Base-by-base conservation (phyloP, 306 rosid species). In the Heteromeles arbutifolia region DNA sequence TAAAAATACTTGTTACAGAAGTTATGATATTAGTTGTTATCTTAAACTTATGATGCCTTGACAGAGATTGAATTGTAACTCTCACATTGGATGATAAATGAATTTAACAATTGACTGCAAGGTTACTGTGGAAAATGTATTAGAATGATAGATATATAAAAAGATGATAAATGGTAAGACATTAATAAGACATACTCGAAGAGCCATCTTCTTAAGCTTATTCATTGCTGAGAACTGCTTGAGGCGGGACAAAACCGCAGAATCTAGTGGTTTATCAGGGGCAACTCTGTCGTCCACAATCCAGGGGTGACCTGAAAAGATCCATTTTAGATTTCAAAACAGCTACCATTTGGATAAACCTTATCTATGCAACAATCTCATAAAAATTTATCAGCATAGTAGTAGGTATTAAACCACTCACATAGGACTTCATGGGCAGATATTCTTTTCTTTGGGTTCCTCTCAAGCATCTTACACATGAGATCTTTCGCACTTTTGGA, bases 171-270 rank as follows among this genome's bases (percentile, higher is more conserved):
- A n/a, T 68, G 57, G 32, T 17, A 10, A 75, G 67, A 18, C 43
- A 43, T 65, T 18, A 13, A 62, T 11, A 32, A 61, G 66, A 44
- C 87, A 73, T 88, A 92, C 98, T 32, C 90, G 89, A 61, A 90
- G 81, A 48, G 98, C 98, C 98, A 92, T 88, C 87, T 92, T 92
- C 86, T 92, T 92, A 32, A 92, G 86, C 61, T 90, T 92, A 78
- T 92, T 85, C 98, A 92, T 92, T 50, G 94, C 96, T 9, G 98
- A 90, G 84, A 92, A 92, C 78, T 88, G 96, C 78, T 92, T 92
- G 80, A 92, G 86, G 61, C 98, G 96, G 31, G 98, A 78, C 87
- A 92, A 84, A 83, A 92, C 98, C 73, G 98, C 98, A 74, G 96
- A 90, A 77, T 89, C 96, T 77, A 92, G 81, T 64, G 98, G 96